Conservation (phyloP, 75 land plant species). For the Pinus albicaulis region DNA sequence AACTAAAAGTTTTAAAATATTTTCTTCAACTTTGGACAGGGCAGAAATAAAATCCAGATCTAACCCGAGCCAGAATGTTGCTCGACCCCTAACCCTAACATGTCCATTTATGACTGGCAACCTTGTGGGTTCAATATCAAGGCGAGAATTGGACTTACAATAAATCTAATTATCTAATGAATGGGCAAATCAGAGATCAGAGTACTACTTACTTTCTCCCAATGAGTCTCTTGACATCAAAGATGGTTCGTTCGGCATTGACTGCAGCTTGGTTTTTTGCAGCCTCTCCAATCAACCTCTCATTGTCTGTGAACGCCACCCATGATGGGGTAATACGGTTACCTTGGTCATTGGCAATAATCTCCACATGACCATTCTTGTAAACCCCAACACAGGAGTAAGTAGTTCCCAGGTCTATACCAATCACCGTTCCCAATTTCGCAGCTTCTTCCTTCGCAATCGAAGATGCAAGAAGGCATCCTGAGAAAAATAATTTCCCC, state of each 20-base stretch:
- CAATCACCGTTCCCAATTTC: constrained; percentile 72
- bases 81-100: not conserved
- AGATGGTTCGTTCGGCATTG: constrained; percentile 70
- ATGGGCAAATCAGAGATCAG: not conserved
- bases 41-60: not conserved
- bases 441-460: constrained; percentile 60
- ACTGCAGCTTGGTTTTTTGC: constrained; percentile 78
- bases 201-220: constrained; percentile 48
- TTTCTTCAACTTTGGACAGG: not conserved
- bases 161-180: not conserved
- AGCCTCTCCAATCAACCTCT: constrained; percentile 64
- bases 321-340: constrained; percentile 78
- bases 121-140: no score
- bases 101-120: no score
- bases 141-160: no score
- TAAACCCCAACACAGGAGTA: constrained; percentile 82
- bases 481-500: constrained; percentile 1
- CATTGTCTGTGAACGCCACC: constrained; percentile 70
- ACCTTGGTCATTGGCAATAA: constrained; percentile 79
- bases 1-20: no score
- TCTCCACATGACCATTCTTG: constrained; percentile 78
- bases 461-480: constrained; percentile 15
- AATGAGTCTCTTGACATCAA: constrained; percentile 70
- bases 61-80: not conserved
- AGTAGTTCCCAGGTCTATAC: constrained; percentile 74